These are phyloP conservation scores for Mytilinidion resinicola DNA, from an alignment of 495 filamentous ascomycete genomes.

Conservation along the genomic window DNA sequence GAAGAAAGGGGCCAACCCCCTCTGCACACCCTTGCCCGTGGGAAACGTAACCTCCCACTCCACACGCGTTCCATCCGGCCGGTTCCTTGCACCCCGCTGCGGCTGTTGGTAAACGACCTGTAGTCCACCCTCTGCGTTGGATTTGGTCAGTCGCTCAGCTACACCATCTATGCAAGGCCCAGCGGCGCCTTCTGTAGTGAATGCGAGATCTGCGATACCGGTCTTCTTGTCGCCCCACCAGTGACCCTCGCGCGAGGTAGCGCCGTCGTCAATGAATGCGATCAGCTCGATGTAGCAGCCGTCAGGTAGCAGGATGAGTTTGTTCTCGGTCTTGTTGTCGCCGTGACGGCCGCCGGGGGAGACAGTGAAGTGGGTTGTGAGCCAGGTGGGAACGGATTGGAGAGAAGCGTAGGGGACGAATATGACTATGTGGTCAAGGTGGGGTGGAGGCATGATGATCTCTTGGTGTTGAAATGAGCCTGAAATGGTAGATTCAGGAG, in stretches of 20 bases:
- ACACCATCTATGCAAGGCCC: slow-evolving; percentile 22
- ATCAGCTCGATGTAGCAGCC: slow-evolving; percentile 56
- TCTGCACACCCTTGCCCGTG: slow-evolving; percentile 19
- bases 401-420: slow-evolving; percentile 44
- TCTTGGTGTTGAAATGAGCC: too few relatives aligned
- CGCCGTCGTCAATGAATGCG: slow-evolving; percentile 48
- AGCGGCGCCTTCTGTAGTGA: slow-evolving; percentile 36
- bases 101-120: slow-evolving; percentile 41
- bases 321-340: slow-evolving; percentile 50
- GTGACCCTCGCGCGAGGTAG: slow-evolving; percentile 34
- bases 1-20: slow-evolving; percentile 48
- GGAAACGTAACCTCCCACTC: slow-evolving; percentile 50
- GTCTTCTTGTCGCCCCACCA: slow-evolving; percentile 45
- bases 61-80: slow-evolving; percentile 42
- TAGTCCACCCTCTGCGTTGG: slow-evolving; percentile 11
- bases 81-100: slow-evolving; percentile 38
- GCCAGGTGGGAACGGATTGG: slow-evolving; percentile 41
- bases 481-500: too few relatives aligned
- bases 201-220: slow-evolving; percentile 49
- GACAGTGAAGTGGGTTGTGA: slow-evolving; percentile 48
- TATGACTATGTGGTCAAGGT: slow-evolving; percentile 54
- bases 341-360: slow-evolving; percentile 48
- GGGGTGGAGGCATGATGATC: slow-evolving; percentile 3
- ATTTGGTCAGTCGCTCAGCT: slow-evolving; percentile 20
- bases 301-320: slow-evolving; percentile 50